A percentile compares a stretch with the other conserved stretches of the same genome.
phyloP scores from a whole-genome alignment of 345 rosid species.

The Eucalyptus rudis region DNA sequence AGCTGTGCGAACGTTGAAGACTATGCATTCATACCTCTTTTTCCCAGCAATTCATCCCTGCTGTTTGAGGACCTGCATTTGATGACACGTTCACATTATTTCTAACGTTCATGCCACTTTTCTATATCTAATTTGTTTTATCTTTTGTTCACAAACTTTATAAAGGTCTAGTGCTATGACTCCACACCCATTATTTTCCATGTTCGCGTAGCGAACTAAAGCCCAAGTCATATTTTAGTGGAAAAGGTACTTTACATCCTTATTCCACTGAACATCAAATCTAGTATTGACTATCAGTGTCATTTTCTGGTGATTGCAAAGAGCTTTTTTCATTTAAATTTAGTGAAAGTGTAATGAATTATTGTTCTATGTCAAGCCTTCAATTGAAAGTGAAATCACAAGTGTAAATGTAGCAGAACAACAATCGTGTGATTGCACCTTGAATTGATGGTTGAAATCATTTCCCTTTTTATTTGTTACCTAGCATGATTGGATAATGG shows the following conservation, averaged over 20 bases:
- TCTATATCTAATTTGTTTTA: not conserved
- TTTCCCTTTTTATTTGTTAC: too few relatives aligned
- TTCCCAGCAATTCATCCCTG: not conserved
- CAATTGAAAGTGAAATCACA: too few relatives aligned
- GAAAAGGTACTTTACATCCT: not conserved
- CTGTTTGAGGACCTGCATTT: not conserved
- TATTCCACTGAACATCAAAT: not conserved
- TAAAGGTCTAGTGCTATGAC: not conserved
- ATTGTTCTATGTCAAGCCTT: too few relatives aligned
- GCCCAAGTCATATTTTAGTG: not conserved
- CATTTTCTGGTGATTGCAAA: not conserved
- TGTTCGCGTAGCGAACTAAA: not conserved
- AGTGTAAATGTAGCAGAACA: too few relatives aligned
- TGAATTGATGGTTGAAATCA: too few relatives aligned
- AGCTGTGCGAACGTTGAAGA: not conserved
- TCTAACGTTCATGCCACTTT: not conserved
- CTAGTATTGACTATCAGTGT: too few relatives aligned
- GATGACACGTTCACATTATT: not conserved
- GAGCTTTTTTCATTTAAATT: not conserved
- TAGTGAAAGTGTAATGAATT: not conserved
- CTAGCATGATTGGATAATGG: too few relatives aligned
- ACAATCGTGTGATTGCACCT: too few relatives aligned
- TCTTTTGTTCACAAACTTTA: not conserved
- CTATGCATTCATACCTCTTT: not conserved
- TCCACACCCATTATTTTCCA: not conserved